A percentile compares a stretch with the other conserved stretches of the same genome.
These are phyloP conservation scores for Chrysoporthe austroafricana DNA, from an alignment of 2,329 filamentous ascomycete species.

Conservation along the genomic window DNA sequence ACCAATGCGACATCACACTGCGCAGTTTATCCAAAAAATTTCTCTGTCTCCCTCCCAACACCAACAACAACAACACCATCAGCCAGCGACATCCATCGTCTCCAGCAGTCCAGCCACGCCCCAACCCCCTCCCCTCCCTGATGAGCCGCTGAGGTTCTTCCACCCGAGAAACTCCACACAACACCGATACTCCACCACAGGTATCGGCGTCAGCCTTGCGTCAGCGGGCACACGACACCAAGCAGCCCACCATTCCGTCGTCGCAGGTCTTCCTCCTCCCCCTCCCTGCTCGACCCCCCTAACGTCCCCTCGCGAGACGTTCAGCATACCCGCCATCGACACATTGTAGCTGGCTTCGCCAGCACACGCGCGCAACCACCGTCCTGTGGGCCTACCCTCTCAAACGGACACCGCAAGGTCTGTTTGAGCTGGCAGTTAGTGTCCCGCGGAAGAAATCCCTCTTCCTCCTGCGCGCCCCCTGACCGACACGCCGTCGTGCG, in stretches of 20 bases:
- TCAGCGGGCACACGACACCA: constrained; percentile 57
- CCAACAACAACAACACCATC: background rate
- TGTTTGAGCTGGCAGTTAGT: constrained; percentile 96
- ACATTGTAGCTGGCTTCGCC: constrained; percentile 85
- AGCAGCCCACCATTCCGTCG: constrained; percentile 84
- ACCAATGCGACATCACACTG: constrained; percentile 3
- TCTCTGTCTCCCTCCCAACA: background rate
- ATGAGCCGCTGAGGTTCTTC: constrained; percentile 4
- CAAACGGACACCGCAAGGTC: constrained; percentile 91
- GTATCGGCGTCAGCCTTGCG: constrained; percentile 76
- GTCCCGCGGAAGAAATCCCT: constrained; percentile 73
- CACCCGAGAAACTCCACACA: constrained; percentile 37
- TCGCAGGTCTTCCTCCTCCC: constrained; percentile 80
- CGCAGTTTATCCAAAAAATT: background rate
- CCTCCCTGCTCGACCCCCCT: constrained; percentile 86
- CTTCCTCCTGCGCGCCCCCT: constrained; percentile 30
- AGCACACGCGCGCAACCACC: constrained; percentile 68
- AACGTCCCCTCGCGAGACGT: constrained; percentile 78
- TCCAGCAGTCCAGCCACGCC: background rate
- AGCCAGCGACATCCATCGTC: background rate
- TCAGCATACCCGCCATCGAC: constrained; percentile 43
- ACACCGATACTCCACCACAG: constrained; percentile 76
- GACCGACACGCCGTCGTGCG: constrained; percentile 6
- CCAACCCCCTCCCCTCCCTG: background rate
- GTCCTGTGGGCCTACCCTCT: constrained; percentile 96